Percentiles rank a stretch among this genome's conserved stretches.
Evolutionary conservation across 495 filamentous ascomycete species (phyloP).

Genomic region (Opeltia flavorubescens): DNA sequence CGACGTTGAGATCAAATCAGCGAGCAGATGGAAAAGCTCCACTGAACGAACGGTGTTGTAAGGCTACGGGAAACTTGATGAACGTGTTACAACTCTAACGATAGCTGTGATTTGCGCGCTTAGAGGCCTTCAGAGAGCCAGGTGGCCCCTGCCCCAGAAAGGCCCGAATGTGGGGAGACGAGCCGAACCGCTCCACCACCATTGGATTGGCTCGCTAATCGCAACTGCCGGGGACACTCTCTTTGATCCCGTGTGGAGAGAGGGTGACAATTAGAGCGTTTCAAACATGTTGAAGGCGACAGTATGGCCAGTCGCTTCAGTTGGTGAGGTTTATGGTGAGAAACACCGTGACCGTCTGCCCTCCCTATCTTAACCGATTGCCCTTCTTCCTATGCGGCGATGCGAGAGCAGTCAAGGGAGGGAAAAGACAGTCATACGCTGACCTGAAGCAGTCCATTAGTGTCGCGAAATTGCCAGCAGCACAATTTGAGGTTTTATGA

Average conservation of each 20-base stretch:
- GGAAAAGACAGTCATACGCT: no score
- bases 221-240: background rate
- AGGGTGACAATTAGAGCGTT: background rate
- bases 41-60: no score
- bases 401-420: no score
- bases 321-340: background rate
- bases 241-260: no score
- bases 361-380: no score
- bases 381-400: no score
- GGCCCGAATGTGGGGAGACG: background rate
- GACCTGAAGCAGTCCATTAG: no score
- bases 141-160: background rate
- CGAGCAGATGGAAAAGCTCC: no score
- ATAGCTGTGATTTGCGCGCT: background rate
- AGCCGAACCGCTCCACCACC: background rate
- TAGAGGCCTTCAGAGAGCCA: background rate
- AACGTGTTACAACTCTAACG: no score
- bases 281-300: background rate
- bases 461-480: no score
- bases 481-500: no score
- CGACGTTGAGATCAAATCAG: background rate
- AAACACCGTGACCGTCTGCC: background rate
- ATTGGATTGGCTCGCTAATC: background rate
- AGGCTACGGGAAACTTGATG: no score
- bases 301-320: background rate